Percentiles rank a stretch among this genome's conserved stretches.
Evolutionary conservation across 192 early-diverging fungal species (phyloP).

Genomic region (Podila minutissima): DNA sequence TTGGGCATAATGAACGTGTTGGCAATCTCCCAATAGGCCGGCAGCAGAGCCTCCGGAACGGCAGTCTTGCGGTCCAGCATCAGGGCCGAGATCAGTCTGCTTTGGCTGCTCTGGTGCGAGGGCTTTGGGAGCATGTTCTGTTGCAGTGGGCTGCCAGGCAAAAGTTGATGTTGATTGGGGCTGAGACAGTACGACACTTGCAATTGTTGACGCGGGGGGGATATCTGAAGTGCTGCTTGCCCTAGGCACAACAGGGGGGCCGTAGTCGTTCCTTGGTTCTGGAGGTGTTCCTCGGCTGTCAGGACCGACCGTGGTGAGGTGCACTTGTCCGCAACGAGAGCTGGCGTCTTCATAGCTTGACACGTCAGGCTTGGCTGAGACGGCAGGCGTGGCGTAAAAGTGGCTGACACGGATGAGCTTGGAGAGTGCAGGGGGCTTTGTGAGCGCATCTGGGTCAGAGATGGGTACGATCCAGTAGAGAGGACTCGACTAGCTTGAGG

Average conservation of each 20-base stretch:
- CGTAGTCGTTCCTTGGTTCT: neutral
- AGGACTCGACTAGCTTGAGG: too few species aligned
- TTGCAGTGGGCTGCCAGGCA: too few species aligned
- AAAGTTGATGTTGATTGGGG: too few species aligned
- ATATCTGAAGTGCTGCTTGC: too few species aligned
- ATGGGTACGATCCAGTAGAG: neutral
- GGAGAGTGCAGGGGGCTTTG: constrained; percentile 25
- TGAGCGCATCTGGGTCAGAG: neutral
- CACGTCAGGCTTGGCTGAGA: constrained; percentile 19
- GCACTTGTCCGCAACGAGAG: neutral
- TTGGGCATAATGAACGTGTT: constrained; percentile 39
- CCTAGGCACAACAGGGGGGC: too few species aligned
- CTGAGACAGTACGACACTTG: too few species aligned
- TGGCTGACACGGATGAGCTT: constrained; percentile 27
- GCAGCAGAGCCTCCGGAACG: constrained; percentile 21
- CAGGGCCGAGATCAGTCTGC: neutral
- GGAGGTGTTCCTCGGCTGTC: constrained; percentile 26
- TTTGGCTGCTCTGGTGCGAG: neutral
- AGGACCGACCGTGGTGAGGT: constrained; percentile 8
- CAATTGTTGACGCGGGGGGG: too few species aligned
- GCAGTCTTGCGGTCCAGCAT: constrained; percentile 11
- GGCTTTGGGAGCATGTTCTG: too few species aligned
- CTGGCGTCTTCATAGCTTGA: neutral
- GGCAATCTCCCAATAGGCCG: constrained; percentile 44
- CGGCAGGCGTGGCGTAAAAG: constrained; percentile 36